These are phyloP conservation scores for Phytomonas serpens DNA, from an alignment of 208 protist genomes.

Conservation along the genomic window DNA sequence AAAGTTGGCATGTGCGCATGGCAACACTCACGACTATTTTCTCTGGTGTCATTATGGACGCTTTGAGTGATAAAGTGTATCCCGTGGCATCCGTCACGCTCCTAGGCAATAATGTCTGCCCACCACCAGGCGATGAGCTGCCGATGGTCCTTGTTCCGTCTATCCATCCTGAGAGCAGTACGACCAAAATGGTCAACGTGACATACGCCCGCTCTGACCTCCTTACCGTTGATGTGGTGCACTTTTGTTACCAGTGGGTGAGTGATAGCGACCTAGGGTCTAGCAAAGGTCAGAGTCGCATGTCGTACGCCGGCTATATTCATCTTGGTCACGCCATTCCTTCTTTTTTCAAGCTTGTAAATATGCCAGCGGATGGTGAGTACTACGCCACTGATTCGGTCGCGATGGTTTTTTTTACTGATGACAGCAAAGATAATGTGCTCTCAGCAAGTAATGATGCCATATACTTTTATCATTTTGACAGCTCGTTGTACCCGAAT, in stretches of 20 bases:
- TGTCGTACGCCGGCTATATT: slow-evolving; percentile 49
- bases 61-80: slow-evolving; percentile 36
- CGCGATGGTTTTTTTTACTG: slow-evolving; percentile 21
- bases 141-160: slow-evolving; percentile 30
- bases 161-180: slow-evolving; percentile 17
- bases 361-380: slow-evolving; percentile 9
- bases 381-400: not conserved
- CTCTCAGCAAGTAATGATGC: slow-evolving; percentile 31
- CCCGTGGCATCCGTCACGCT: slow-evolving; percentile 27
- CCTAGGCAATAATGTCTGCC: slow-evolving; percentile 38
- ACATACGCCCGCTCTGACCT: slow-evolving; percentile 37
- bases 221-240: slow-evolving; percentile 29
- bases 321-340: slow-evolving; percentile 34
- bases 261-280: not conserved
- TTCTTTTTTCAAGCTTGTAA: slow-evolving; percentile 22
- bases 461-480: slow-evolving; percentile 76
- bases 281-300: slow-evolving; percentile 19
- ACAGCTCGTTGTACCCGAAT: slow-evolving; percentile 21
- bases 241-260: slow-evolving; percentile 75
- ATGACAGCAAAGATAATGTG: slow-evolving; percentile 33
- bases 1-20: slow-evolving; percentile 58
- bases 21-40: slow-evolving; percentile 44
- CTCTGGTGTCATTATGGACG: slow-evolving; percentile 35
- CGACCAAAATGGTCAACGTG: slow-evolving; percentile 17
- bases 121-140: slow-evolving; percentile 22